These are phyloP conservation scores for Suhomyces choctaworum DNA, from an alignment of 1,139 yeast species.

Conservation along the genomic window DNA sequence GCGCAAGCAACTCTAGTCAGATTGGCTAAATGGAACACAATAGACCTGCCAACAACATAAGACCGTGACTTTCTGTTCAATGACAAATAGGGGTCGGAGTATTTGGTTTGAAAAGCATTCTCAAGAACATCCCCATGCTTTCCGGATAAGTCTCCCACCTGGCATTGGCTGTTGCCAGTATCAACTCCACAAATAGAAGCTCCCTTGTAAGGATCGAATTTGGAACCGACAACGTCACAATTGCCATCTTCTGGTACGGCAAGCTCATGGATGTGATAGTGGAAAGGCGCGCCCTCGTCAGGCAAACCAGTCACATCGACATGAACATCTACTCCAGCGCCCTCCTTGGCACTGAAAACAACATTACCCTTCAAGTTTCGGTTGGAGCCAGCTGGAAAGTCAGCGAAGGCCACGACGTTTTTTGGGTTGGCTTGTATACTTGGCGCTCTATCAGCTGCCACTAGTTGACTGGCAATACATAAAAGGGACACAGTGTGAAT, in stretches of 20 bases:
- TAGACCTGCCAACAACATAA: slow-evolving; percentile 52
- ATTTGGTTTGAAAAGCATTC: slow-evolving; percentile 54
- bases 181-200: slow-evolving; percentile 44
- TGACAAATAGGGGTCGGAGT: slow-evolving; percentile 55
- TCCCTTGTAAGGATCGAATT: slow-evolving; percentile 56
- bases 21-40: slow-evolving; percentile 53
- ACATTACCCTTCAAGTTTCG: slow-evolving; percentile 48
- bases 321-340: slow-evolving; percentile 55
- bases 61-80: slow-evolving; percentile 49
- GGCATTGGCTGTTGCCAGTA: slow-evolving; percentile 53
- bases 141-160: slow-evolving; percentile 64
- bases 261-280: slow-evolving; percentile 56
- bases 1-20: slow-evolving; percentile 59
- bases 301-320: slow-evolving; percentile 63
- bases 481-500: too few relatives aligned
- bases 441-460: slow-evolving; percentile 37
- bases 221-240: slow-evolving; percentile 52
- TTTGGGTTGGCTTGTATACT: slow-evolving; percentile 43
- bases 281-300: slow-evolving; percentile 55
- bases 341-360: slow-evolving; percentile 47
- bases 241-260: slow-evolving; percentile 44
- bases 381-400: slow-evolving; percentile 50
- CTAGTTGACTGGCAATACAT: slow-evolving; percentile 3
- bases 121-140: slow-evolving; percentile 61
- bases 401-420: slow-evolving; percentile 56